phyloP scores from a whole-genome alignment of 2,329 filamentous ascomycete genomes.

The Cladosporium austrohemisphaericum region DNA sequence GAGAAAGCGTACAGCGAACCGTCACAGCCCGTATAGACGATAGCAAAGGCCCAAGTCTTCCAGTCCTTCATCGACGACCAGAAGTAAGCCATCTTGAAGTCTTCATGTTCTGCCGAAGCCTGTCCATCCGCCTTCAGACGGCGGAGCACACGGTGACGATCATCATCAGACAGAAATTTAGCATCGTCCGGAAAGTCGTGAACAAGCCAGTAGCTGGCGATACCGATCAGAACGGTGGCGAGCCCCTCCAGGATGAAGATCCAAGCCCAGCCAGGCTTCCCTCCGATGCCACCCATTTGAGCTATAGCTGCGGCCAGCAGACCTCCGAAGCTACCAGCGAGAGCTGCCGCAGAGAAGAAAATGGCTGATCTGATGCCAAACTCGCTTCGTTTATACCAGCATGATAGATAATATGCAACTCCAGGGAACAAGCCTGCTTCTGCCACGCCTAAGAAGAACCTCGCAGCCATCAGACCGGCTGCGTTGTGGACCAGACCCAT shows the following conservation, averaged over 20 bases:
- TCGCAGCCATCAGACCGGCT: slow-evolving; percentile 26
- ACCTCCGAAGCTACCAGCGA: slow-evolving; percentile 74
- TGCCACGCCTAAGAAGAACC: slow-evolving; percentile 32
- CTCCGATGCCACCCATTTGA: slow-evolving; percentile 62
- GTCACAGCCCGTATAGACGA: slow-evolving; percentile 74
- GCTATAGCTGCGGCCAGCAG: slow-evolving; percentile 68
- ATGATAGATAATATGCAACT: slow-evolving; percentile 75
- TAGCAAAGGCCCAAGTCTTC: slow-evolving; percentile 74
- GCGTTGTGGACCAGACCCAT: slow-evolving; percentile 28
- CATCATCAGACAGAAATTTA: slow-evolving; percentile 64
- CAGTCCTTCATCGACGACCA: slow-evolving; percentile 72
- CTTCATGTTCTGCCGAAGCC: slow-evolving; percentile 68
- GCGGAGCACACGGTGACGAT: slow-evolving; percentile 68
- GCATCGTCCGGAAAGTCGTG: slow-evolving; percentile 73
- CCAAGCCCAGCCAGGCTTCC: slow-evolving; percentile 29
- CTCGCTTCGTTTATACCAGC: slow-evolving; percentile 77
- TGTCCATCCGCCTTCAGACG: slow-evolving; percentile 70
- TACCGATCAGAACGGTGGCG: slow-evolving; percentile 64
- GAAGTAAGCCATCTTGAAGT: slow-evolving; percentile 69
- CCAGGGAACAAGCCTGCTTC: slow-evolving; percentile 56
- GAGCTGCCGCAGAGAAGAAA: slow-evolving; percentile 77
- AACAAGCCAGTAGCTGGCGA: slow-evolving; percentile 71
- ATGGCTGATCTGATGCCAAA: slow-evolving; percentile 76
- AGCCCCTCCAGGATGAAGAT: slow-evolving; percentile 51
- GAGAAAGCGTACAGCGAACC: slow-evolving; percentile 72